Evolutionary conservation across 2,329 filamentous ascomycete genomes (phyloP).

Genomic region (Trichoderma aggressivum): DNA sequence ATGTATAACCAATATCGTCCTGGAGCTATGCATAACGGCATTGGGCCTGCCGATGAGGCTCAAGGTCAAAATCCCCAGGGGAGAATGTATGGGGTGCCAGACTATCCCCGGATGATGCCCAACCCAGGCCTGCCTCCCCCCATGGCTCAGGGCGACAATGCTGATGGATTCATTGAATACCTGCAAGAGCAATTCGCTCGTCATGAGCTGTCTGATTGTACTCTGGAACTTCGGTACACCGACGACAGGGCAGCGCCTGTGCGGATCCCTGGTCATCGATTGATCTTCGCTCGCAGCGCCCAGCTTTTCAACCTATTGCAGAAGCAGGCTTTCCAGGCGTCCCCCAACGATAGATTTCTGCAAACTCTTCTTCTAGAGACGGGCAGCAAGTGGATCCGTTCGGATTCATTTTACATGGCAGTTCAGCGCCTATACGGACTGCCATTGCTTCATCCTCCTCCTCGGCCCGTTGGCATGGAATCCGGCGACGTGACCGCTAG

Average conservation of each 20-base stretch:
- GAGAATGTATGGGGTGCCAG: slow-evolving; percentile 31
- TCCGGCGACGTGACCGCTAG: slow-evolving; percentile 35
- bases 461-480: slow-evolving; percentile 28
- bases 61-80: slow-evolving; percentile 29
- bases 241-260: slow-evolving; percentile 39
- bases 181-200: slow-evolving; percentile 37
- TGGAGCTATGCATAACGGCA: slow-evolving; percentile 39
- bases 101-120: slow-evolving; percentile 35
- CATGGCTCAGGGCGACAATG: slow-evolving; percentile 29
- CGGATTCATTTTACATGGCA: slow-evolving; percentile 55
- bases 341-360: slow-evolving; percentile 23
- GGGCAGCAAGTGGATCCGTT: slow-evolving; percentile 50
- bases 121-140: slow-evolving; percentile 29
- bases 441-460: slow-evolving; percentile 43
- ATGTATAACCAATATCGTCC: slow-evolving; percentile 40
- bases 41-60: slow-evolving; percentile 31
- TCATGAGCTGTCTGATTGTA: slow-evolving; percentile 41
- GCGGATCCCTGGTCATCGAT: slow-evolving; percentile 51
- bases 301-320: slow-evolving; percentile 29
- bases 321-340: slow-evolving; percentile 32
- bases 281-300: slow-evolving; percentile 53
- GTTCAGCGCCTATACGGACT: slow-evolving; percentile 57
- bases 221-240: slow-evolving; percentile 44
- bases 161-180: slow-evolving; percentile 39
- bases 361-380: slow-evolving; percentile 43